Percentiles rank a stretch among this genome's conserved stretches.
phyloP scores from a whole-genome alignment of 306 rosid genomes.

The Quercus dentata region DNA sequence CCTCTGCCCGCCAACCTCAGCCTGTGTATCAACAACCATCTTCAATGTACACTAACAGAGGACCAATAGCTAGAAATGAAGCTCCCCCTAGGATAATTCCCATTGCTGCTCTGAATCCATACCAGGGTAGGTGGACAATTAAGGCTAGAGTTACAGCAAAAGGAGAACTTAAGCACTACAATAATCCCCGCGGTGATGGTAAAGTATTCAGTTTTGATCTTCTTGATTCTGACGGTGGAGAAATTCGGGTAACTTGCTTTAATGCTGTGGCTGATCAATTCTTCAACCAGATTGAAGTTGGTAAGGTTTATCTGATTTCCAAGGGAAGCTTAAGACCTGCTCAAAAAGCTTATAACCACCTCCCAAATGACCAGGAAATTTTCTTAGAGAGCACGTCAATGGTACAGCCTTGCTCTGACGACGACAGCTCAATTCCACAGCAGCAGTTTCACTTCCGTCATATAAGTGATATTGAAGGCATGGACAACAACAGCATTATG shows the following conservation, averaged over 20 bases:
- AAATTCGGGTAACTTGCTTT: conserved; percentile 88
- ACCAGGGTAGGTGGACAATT: conserved; percentile 73
- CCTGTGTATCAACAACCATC: conserved; percentile 59
- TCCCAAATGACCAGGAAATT: conserved; percentile 66
- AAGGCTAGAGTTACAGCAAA: conserved; percentile 91
- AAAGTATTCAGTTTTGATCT: conserved; percentile 93
- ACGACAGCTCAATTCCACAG: conserved; percentile 64
- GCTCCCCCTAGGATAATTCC: conserved; percentile 75
- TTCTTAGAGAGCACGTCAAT: conserved; percentile 54
- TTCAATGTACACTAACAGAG: conserved; percentile 64
- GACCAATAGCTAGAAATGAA: conserved; percentile 68
- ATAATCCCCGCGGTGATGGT: conserved; percentile 81
- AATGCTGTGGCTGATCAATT: conserved; percentile 79
- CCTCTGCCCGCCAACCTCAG: conserved; percentile 47
- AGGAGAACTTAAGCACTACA: conserved; percentile 66
- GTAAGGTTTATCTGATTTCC: conserved; percentile 68
- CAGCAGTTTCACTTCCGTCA: conserved; percentile 60
- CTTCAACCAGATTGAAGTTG: conserved; percentile 67
- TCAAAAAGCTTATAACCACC: conserved; percentile 67
- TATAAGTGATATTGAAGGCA: conserved; percentile 56
- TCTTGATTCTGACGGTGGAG: conserved; percentile 75
- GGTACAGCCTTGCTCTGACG: conserved; percentile 67
- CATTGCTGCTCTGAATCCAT: conserved; percentile 75
- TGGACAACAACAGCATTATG: conserved; percentile 56
- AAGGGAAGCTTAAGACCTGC: conserved; percentile 74